Percentiles rank a stretch among this genome's conserved stretches.
Conservation (phyloP, 371 early-diverging fungal species). For the Lichtheimia corymbifera region DNA sequence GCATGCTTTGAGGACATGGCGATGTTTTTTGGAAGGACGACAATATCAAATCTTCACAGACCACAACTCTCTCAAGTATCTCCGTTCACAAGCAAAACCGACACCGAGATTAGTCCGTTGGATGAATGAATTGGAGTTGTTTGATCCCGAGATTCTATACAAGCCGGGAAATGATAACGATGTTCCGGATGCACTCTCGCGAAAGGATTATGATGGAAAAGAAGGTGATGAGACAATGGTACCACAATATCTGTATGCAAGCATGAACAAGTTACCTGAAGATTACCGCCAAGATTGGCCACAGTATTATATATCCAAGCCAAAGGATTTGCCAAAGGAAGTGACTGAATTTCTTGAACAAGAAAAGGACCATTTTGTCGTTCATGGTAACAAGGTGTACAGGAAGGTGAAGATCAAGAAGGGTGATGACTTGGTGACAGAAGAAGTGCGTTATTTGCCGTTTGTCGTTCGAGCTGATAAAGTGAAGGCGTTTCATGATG, state of each 20-base stretch:
- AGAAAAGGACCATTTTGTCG: neutral
- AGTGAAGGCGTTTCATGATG: conserved; percentile 16
- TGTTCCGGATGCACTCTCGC: conserved; percentile 24
- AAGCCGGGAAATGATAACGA: conserved; percentile 24
- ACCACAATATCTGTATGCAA: conserved; percentile 9
- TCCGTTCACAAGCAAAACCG: conserved; percentile 9
- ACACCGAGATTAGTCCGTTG: conserved; percentile 7
- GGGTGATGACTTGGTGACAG: neutral
- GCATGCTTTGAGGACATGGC: conserved; percentile 31
- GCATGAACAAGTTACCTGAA: neutral
- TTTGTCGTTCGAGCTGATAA: conserved; percentile 11
- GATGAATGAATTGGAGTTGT: conserved; percentile 19
- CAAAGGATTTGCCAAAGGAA: neutral
- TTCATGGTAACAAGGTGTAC: neutral
- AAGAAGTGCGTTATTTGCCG: neutral
- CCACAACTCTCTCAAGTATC: conserved; percentile 25
- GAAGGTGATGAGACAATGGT: neutral
- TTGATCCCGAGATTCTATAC: conserved; percentile 21
- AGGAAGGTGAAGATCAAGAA: neutral
- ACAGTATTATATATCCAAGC: neutral
- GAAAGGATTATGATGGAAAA: conserved; percentile 1
- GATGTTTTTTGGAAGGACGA: conserved; percentile 26
- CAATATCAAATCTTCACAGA: conserved; percentile 21
- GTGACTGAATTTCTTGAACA: neutral
- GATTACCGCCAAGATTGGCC: neutral